Conservation (phyloP, 352 stramenopile genomes). For the Globisporangium nodosum region DNA sequence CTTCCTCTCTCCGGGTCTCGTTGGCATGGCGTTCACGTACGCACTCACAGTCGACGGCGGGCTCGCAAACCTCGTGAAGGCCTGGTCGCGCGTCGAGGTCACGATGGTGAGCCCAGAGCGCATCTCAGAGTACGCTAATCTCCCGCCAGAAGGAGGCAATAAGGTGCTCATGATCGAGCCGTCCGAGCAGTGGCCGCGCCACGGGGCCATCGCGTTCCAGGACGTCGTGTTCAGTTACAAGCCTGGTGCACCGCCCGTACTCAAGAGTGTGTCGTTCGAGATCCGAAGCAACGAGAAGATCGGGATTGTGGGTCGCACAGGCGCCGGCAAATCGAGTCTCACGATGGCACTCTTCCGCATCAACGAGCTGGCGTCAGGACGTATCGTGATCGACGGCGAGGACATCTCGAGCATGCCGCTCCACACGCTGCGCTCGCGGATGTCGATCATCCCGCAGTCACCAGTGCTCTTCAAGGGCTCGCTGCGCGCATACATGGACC, state of each 20-base stretch:
- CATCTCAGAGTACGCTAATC: slow-evolving; percentile 14
- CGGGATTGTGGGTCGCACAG: slow-evolving; percentile 89
- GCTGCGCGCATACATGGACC: too few species aligned
- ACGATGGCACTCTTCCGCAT: slow-evolving; percentile 91
- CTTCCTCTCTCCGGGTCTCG: slow-evolving; percentile 16
- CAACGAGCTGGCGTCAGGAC: slow-evolving; percentile 77
- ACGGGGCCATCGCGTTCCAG: too few species aligned
- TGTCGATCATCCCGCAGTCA: too few species aligned
- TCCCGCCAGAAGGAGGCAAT: slow-evolving; percentile 16
- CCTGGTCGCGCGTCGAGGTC: slow-evolving; percentile 14
- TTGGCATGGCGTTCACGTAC: too few species aligned
- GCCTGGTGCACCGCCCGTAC: neutral
- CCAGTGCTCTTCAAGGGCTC: too few species aligned
- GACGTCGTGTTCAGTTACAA: too few species aligned
- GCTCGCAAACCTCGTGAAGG: slow-evolving; percentile 61
- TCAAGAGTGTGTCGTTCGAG: slow-evolving; percentile 34
- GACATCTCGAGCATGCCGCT: slow-evolving; percentile 11
- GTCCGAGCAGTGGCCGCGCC: too few species aligned
- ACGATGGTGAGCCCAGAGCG: too few species aligned
- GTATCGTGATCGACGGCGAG: slow-evolving; percentile 68
- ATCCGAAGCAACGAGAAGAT: slow-evolving; percentile 62
- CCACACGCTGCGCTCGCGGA: too few species aligned
- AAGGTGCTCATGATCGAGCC: slow-evolving; percentile 6
- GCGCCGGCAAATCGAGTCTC: slow-evolving; percentile 84
- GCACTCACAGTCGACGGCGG: slow-evolving; percentile 54